Percentiles rank a stretch among this genome's conserved stretches.
Evolutionary conservation across 2,329 filamentous ascomycete genomes (phyloP).

Genomic region (Phaeosphaeria sp.): DNA sequence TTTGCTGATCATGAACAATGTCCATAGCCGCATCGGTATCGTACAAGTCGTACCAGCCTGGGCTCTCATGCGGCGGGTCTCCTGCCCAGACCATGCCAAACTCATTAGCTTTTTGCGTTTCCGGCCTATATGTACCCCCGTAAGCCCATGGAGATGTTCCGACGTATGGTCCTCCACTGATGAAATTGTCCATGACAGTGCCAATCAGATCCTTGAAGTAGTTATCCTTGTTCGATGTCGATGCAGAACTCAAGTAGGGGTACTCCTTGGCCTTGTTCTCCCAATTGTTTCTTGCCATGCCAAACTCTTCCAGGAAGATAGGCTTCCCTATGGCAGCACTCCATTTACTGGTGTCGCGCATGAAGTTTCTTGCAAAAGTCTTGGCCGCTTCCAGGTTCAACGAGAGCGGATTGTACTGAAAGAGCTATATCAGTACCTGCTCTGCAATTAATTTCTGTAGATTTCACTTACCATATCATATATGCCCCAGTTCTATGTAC

Average conservation of each 20-base stretch:
- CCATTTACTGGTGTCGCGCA: conserved; percentile 45
- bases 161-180: conserved; percentile 42
- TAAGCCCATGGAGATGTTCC: conserved; percentile 50
- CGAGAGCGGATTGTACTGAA: conserved; percentile 33
- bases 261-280: conserved; percentile 46
- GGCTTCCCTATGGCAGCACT: conserved; percentile 47
- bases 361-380: conserved; percentile 43
- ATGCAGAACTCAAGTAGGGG: conserved; percentile 43
- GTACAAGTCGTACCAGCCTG: conserved; percentile 50
- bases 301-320: conserved; percentile 49
- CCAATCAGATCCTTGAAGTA: conserved; percentile 47
- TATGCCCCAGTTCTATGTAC: background rate
- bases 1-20: conserved; percentile 43
- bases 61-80: conserved; percentile 47
- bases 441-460: background rate
- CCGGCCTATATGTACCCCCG: conserved; percentile 48
- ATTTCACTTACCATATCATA: background rate
- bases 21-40: conserved; percentile 48
- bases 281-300: conserved; percentile 51
- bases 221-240: conserved; percentile 46
- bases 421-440: background rate
- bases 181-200: conserved; percentile 44
- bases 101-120: conserved; percentile 46
- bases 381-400: conserved; percentile 43
- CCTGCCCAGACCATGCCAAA: conserved; percentile 52